Evolutionary conservation across 140 eudicot species (phyloP).

Genomic region (Ambrosia hybrid): DNA sequence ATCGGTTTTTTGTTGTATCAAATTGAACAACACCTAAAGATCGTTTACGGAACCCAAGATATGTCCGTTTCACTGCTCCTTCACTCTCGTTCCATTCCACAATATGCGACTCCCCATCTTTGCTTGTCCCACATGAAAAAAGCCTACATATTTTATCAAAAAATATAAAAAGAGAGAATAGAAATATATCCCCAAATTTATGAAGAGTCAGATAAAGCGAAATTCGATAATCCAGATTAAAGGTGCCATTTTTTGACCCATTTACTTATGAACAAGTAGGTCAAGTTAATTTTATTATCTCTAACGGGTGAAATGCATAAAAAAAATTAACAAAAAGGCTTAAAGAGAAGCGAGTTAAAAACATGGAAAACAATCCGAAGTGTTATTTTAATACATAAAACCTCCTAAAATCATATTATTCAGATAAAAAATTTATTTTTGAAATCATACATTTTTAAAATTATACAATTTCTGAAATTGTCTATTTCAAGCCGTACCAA

Average conservation of each 20-base stretch:
- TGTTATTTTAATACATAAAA: no score
- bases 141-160: constrained; percentile 39
- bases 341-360: background rate
- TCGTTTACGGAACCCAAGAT: constrained; percentile 75
- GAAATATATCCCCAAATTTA: background rate
- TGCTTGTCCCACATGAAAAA: constrained; percentile 92
- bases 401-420: background rate
- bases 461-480: background rate
- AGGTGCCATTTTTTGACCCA: background rate
- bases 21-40: constrained; percentile 81
- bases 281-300: background rate
- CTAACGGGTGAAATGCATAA: no score
- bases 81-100: constrained; percentile 97
- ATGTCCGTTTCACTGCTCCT: constrained; percentile 84
- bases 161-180: background rate
- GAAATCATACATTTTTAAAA: background rate
- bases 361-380: no score
- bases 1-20: constrained; percentile 43
- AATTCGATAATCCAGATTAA: background rate
- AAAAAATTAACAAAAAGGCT: background rate
- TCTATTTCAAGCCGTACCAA: background rate
- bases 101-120: constrained; percentile 87
- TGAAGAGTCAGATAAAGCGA: background rate
- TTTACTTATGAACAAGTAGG: background rate
- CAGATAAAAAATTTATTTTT: background rate